Percentiles rank a stretch among this genome's conserved stretches.
Evolutionary conservation across 1,284 basidiomycete genomes (phyloP).

Genomic region (Rhodotorula mucilaginosa): DNA sequence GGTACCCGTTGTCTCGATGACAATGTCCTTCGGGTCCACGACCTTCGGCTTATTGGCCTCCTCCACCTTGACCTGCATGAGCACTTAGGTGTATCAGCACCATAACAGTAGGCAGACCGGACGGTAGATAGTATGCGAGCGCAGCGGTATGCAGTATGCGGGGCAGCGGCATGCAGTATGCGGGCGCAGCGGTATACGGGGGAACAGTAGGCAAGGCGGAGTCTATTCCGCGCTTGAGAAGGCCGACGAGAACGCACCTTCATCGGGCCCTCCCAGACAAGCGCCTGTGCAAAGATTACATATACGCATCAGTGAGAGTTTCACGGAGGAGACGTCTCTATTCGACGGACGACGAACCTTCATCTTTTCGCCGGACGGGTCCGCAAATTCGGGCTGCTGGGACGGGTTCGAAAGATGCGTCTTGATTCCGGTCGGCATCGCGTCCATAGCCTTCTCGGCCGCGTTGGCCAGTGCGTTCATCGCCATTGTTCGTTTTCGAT

Average conservation of each 20-base stretch:
- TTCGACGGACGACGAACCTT: constrained; percentile 3
- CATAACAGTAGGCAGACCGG: too few relatives aligned
- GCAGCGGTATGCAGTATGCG: too few relatives aligned
- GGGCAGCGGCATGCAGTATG: too few relatives aligned
- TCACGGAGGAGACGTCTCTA: too few relatives aligned
- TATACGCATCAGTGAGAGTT: constrained; percentile 62
- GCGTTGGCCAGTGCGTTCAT: constrained; percentile 35
- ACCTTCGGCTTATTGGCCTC: constrained; percentile 57
- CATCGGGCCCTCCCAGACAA: constrained; percentile 64
- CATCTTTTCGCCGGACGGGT: constrained; percentile 40
- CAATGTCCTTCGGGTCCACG: constrained; percentile 63
- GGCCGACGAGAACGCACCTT: not conserved
- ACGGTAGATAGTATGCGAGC: too few relatives aligned
- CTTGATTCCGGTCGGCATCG: not conserved
- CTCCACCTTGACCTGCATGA: constrained; percentile 49
- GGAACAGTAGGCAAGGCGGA: not conserved
- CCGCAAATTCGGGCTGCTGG: constrained; percentile 22
- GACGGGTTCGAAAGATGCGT: constrained; percentile 26
- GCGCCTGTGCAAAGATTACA: constrained; percentile 44
- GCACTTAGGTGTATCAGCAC: too few relatives aligned
- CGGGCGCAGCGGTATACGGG: too few relatives aligned
- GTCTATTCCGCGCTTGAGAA: not conserved
- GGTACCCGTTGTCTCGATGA: constrained; percentile 63
- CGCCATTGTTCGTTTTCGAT: not conserved
- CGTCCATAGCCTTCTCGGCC: constrained; percentile 11